Base-by-base conservation (phyloP, 2,329 filamentous ascomycete genomes). In the Phialemonium atrogriseum region DNA sequence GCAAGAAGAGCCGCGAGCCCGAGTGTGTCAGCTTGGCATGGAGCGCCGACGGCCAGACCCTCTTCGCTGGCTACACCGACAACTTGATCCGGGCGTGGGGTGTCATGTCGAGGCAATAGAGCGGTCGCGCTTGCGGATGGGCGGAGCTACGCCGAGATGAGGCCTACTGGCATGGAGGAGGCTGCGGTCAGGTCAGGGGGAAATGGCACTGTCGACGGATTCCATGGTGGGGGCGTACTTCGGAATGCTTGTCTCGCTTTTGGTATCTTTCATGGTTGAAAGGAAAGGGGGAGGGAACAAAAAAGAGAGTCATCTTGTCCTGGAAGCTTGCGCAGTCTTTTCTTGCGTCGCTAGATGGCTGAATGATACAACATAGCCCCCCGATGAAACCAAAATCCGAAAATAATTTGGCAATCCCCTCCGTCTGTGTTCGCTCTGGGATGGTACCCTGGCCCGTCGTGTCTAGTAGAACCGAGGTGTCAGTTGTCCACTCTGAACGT, bases 11-110 rank as follows among this genome's bases (percentile, higher is more conserved):
- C 80, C 80, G 88, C 62, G 89, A 95, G 70, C 91, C 91, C 55
- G 89, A 96, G 81, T 96, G 89, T 68, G 81, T 98, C 58, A 86
- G 78, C 63, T 77, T 98, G 70, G 89, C 89, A 62, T 98, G 91
- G 91, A 86, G 79, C 63, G 89, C 88, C 60, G 91, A 98, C 59
- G 91, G 91, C 64, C 89, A 96, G 80, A 96, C 91, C 60, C 76
- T 98, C 65, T 98, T 98, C 68, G 88, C 91, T 64, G 91, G 91
- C 68, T 98, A 98, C 80, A 98, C 91, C 55, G 91, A 98, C 74
- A 96, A 95, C 80, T 83, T 93, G 73, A 94, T 94, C 73, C 84
- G 88, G 58, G 87, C 85, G 54, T 94, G 87, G 87, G 87, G 87
- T 70, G 87, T 94, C 60, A 94, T 94, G 86, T 91, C 85, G 65